These are phyloP conservation scores for Quercus agrifolia DNA, from an alignment of 306 rosid genomes.

Conservation along the genomic window DNA sequence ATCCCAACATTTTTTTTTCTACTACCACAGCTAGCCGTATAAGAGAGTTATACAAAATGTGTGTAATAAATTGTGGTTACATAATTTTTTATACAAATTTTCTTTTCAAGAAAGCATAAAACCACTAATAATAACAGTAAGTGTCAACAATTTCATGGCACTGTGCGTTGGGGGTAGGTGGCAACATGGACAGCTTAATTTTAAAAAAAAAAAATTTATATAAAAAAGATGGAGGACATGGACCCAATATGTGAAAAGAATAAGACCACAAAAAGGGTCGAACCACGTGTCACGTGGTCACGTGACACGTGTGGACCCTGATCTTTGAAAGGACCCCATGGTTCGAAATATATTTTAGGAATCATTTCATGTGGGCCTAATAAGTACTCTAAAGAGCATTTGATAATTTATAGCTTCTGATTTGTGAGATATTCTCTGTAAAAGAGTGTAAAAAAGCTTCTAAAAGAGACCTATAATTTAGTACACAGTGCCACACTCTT, in stretches of 20 bases:
- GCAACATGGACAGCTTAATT: background rate
- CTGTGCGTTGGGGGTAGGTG: background rate
- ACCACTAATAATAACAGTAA: background rate
- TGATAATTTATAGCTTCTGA: background rate
- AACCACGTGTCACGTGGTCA: too few relatives aligned
- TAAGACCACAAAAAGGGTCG: background rate
- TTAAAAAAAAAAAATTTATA: background rate
- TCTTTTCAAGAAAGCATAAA: too few relatives aligned
- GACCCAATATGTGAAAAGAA: background rate
- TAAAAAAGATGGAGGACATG: too few relatives aligned
- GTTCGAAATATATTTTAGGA: background rate
- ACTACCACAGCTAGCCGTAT: too few relatives aligned
- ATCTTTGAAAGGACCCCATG: background rate
- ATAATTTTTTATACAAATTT: too few relatives aligned
- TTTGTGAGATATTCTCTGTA: background rate
- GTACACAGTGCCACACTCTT: too few relatives aligned
- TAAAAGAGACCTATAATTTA: too few relatives aligned
- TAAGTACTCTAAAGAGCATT: too few relatives aligned
- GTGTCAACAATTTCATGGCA: background rate
- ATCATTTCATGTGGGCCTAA: background rate
- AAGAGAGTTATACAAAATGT: too few relatives aligned
- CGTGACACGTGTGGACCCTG: too few relatives aligned
- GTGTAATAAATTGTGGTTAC: too few relatives aligned
- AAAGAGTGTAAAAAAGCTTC: background rate
- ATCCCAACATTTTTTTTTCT: too few relatives aligned